Conservation (phyloP, 495 filamentous ascomycete genomes). For the Aspergillus nidulans region DNA sequence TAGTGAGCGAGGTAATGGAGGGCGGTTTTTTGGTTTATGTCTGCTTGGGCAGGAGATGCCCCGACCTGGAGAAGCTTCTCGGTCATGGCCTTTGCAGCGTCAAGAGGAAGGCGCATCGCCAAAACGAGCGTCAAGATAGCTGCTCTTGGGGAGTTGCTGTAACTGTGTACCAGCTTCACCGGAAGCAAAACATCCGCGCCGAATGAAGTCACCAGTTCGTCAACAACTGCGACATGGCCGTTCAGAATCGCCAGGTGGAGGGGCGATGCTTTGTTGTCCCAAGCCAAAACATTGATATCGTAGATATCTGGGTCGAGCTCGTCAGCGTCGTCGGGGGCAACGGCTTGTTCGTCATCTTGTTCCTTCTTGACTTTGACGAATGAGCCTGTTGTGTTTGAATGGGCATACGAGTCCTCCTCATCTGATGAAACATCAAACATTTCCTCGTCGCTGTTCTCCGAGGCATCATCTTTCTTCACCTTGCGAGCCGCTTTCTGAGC, state of each 20-base stretch:
- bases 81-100: conserved; percentile 57
- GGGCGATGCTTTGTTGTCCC: conserved; percentile 67
- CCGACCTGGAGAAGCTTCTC: conserved; percentile 62
- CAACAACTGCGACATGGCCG: conserved; percentile 63
- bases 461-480: conserved; percentile 26
- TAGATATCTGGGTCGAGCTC: conserved; percentile 71
- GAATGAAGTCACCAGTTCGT: conserved; percentile 64
- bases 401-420: conserved; percentile 22
- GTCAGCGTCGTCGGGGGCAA: conserved; percentile 45
- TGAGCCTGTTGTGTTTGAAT: conserved; percentile 52
- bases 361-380: conserved; percentile 60
- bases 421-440: conserved; percentile 26
- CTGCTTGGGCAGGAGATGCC: conserved; percentile 68
- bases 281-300: conserved; percentile 67
- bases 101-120: conserved; percentile 47
- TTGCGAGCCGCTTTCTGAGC: conserved; percentile 31
- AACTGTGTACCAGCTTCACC: conserved; percentile 52
- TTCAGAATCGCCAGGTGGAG: conserved; percentile 73
- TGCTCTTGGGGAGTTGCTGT: conserved; percentile 39
- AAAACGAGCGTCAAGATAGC: conserved; percentile 65
- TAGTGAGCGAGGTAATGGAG: conserved; percentile 53
- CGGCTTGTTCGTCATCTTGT: conserved; percentile 20
- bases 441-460: conserved; percentile 29
- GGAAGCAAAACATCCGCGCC: conserved; percentile 70
- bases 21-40: conserved; percentile 52